Evolutionary conservation across 1,284 basidiomycete genomes (phyloP).

Genomic region (Ceratobasidium sp.): DNA sequence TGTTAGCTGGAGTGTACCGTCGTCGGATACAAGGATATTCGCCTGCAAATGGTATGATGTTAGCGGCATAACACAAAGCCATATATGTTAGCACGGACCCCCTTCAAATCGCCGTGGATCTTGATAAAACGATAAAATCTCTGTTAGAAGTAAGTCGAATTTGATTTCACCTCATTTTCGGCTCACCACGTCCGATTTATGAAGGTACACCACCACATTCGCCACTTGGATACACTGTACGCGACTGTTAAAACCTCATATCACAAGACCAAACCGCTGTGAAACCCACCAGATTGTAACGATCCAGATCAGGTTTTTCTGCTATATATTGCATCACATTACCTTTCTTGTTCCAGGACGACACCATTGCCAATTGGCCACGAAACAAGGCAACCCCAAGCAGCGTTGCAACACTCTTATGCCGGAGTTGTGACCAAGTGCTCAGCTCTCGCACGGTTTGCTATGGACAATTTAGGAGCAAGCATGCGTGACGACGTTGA

Average conservation of each 20-base stretch:
- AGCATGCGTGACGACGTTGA: no score
- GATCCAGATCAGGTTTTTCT: background rate
- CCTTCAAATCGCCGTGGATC: no score
- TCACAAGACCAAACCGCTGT: background rate
- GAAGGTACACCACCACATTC: background rate
- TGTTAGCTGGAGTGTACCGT: no score
- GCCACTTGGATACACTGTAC: constrained; percentile 4
- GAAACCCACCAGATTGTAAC: background rate
- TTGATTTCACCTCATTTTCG: no score
- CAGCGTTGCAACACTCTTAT: background rate
- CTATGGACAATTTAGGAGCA: no score
- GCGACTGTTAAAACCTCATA: background rate
- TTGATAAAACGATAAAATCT: no score
- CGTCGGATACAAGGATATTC: no score
- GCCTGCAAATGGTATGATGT: no score
- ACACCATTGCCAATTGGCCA: constrained; percentile 4
- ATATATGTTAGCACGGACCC: no score
- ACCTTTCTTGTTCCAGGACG: background rate
- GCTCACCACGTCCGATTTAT: no score
- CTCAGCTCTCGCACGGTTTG: background rate
- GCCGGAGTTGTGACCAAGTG: background rate
- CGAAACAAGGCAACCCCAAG: constrained; percentile 4
- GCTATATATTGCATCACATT: background rate
- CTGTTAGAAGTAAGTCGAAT: no score
- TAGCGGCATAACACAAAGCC: no score